Evolutionary conservation across 352 stramenopile species (phyloP).

Genomic region (Globisporangium takayamanum): DNA sequence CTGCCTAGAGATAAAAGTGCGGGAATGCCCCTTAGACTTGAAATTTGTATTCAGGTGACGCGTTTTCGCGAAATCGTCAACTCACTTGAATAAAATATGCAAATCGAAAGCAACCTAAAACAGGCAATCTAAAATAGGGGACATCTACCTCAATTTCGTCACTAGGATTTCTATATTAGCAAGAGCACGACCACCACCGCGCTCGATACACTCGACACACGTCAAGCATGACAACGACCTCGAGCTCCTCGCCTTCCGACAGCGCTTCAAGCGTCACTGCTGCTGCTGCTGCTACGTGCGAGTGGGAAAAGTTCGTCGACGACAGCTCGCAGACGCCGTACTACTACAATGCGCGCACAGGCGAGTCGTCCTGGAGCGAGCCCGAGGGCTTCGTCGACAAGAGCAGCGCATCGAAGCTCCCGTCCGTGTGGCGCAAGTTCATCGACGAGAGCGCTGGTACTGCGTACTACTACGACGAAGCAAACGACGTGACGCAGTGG

Average conservation of each 20-base stretch:
- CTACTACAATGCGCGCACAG: slow-evolving; percentile 71
- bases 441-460: slow-evolving; percentile 51
- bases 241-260: background rate
- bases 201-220: too few species aligned
- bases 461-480: slow-evolving; percentile 73
- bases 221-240: too few species aligned
- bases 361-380: slow-evolving; percentile 66
- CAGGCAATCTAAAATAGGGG: too few species aligned
- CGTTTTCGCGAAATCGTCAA: background rate
- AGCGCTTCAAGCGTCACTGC: background rate
- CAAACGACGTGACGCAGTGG: slow-evolving; percentile 67
- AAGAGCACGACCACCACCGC: too few species aligned
- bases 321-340: slow-evolving; percentile 50
- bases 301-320: slow-evolving; percentile 73
- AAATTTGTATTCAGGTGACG: background rate
- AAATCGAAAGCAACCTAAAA: too few species aligned
- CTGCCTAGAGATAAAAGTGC: too few species aligned
- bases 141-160: too few species aligned
- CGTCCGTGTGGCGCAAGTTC: slow-evolving; percentile 52
- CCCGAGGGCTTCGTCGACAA: slow-evolving; percentile 30
- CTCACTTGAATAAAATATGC: too few species aligned
- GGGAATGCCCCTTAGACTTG: background rate
- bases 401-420: slow-evolving; percentile 8
- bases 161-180: too few species aligned
- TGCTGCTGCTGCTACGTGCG: slow-evolving; percentile 3